These are phyloP conservation scores for Solanum hybrid DNA, from an alignment of 305 asterid species.

Conservation along the genomic window DNA sequence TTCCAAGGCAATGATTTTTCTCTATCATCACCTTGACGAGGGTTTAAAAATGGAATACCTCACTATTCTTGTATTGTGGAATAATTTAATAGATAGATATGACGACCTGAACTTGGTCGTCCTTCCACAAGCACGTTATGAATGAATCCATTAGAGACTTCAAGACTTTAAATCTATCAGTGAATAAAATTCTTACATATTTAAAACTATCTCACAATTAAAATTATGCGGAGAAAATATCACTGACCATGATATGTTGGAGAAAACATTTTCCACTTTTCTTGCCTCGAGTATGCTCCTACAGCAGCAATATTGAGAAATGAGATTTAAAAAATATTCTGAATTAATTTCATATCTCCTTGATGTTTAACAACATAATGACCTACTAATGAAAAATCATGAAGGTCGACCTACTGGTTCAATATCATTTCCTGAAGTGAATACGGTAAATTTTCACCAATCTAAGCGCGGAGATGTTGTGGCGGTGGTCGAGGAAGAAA, in stretches of 20 bases:
- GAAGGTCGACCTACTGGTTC: background rate
- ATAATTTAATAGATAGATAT: background rate
- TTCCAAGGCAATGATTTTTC: background rate
- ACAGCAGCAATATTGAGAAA: background rate
- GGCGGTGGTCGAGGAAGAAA: background rate
- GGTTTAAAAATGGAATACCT: background rate
- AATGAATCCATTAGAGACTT: background rate
- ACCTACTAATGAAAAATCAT: background rate
- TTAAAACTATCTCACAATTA: background rate
- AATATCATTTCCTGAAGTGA: background rate
- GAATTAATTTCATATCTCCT: background rate
- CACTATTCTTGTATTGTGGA: background rate
- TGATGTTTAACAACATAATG: background rate
- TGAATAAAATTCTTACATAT: background rate
- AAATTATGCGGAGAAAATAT: background rate
- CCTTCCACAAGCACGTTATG: background rate
- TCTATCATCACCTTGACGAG: background rate
- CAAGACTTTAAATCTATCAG: background rate
- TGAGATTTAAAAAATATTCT: background rate
- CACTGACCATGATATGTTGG: background rate
- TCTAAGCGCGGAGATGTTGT: background rate
- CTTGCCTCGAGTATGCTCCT: background rate
- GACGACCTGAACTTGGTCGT: background rate
- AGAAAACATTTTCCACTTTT: background rate
- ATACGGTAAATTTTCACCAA: background rate